Conservation (phyloP, 176 grass and related monocot species). For the Zoysia pacifica region DNA sequence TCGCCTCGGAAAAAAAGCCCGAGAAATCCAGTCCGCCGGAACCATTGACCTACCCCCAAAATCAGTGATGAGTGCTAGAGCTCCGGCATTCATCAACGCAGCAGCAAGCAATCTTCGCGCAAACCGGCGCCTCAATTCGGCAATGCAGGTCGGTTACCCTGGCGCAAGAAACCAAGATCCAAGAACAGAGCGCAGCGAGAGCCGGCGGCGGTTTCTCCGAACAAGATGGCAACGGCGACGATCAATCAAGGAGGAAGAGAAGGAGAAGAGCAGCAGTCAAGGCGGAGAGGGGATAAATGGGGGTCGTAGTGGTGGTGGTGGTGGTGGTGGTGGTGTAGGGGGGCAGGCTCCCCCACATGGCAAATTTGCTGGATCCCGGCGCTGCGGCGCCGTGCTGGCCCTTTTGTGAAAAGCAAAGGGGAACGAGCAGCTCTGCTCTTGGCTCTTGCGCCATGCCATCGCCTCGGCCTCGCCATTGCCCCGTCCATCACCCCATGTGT, state of each 20-base stretch:
- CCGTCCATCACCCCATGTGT: slow-evolving; percentile 41
- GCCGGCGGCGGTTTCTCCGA: neutral
- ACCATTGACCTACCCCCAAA: slow-evolving; percentile 33
- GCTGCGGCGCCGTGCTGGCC: slow-evolving; percentile 28
- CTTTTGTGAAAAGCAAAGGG: slow-evolving; percentile 32
- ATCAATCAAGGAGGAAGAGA: slow-evolving; percentile 18
- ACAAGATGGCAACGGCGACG: neutral
- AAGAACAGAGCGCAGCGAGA: neutral
- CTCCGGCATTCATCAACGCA: slow-evolving; percentile 46
- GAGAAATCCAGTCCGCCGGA: neutral
- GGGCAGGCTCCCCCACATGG: slow-evolving; percentile 17
- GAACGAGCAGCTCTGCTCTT: neutral
- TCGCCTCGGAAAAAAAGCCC: slow-evolving; percentile 17
- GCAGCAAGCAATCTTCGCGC: slow-evolving; percentile 19
- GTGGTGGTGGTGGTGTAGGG: slow-evolving; percentile 15
- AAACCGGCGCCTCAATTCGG: slow-evolving; percentile 34
- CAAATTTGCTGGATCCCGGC: slow-evolving; percentile 4
- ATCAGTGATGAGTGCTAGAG: slow-evolving; percentile 37
- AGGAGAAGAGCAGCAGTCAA: neutral
- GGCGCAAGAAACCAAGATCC: neutral
- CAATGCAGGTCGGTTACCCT: slow-evolving; percentile 41
- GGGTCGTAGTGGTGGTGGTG: slow-evolving; percentile 20
- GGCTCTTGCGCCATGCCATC: slow-evolving; percentile 32
- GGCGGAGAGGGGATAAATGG: slow-evolving; percentile 26
- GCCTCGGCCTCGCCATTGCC: slow-evolving; percentile 30